Evolutionary conservation across 2,329 filamentous ascomycete genomes (phyloP).

Genomic region (Cladosporium phlei): DNA sequence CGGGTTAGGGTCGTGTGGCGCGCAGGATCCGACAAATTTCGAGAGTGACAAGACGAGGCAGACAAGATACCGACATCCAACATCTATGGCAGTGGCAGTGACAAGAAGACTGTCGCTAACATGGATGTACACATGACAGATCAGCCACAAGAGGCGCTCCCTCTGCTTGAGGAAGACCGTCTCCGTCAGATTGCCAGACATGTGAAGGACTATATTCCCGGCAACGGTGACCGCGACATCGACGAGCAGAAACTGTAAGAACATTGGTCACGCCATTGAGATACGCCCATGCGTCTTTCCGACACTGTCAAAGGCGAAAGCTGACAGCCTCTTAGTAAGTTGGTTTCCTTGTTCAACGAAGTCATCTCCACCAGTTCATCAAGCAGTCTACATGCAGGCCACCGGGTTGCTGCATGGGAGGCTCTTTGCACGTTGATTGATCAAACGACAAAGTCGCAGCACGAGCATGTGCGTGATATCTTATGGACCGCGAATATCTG

Average conservation of each 20-base stretch:
- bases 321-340: slow-evolving; percentile 16
- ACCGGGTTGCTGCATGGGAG: slow-evolving; percentile 46
- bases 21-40: slow-evolving; percentile 11
- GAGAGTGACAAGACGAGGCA: background rate
- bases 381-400: slow-evolving; percentile 27
- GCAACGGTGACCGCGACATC: background rate
- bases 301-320: slow-evolving; percentile 3
- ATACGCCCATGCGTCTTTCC: background rate
- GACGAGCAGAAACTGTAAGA: slow-evolving; percentile 23
- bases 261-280: no score
- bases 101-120: background rate
- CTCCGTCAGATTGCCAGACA: slow-evolving; percentile 18
- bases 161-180: slow-evolving; percentile 18
- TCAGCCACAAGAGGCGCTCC: background rate
- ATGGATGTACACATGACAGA: slow-evolving; percentile 12
- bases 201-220: slow-evolving; percentile 13
- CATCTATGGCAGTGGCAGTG: background rate
- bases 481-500: slow-evolving; percentile 37
- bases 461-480: slow-evolving; percentile 26
- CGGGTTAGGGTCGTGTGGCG: no score
- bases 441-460: slow-evolving; percentile 31
- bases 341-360: slow-evolving; percentile 18
- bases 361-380: slow-evolving; percentile 20
- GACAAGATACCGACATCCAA: background rate
- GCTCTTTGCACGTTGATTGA: slow-evolving; percentile 43